Evolutionary conservation across 495 filamentous ascomycete genomes (phyloP).

Genomic region (Podospora appendiculata): DNA sequence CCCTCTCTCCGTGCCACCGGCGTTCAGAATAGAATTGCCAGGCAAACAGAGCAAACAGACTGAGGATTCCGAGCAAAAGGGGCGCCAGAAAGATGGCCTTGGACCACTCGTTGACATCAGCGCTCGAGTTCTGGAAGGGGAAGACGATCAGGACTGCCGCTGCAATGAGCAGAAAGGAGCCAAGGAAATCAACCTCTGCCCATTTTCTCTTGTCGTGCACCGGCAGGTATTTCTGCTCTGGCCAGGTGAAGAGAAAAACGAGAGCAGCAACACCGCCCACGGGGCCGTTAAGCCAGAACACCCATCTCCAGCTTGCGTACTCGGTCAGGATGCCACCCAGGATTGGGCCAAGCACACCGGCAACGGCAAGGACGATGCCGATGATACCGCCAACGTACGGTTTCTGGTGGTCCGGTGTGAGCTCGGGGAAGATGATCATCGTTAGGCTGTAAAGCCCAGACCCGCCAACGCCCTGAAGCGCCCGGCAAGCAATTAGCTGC

Average conservation of each 20-base stretch:
- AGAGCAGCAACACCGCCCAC: conserved; percentile 41
- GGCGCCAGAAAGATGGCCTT: conserved; percentile 36
- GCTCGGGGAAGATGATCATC: conserved; percentile 44
- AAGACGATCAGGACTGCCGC: conserved; percentile 51
- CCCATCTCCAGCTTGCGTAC: conserved; percentile 57
- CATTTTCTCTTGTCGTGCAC: conserved; percentile 26
- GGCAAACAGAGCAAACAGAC: conserved; percentile 32
- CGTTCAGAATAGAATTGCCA: conserved; percentile 32
- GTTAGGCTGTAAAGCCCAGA: conserved; percentile 41
- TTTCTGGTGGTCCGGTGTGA: conserved; percentile 32
- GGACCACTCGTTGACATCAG: conserved; percentile 29
- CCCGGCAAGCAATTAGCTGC: conserved; percentile 39
- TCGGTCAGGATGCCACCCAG: conserved; percentile 57
- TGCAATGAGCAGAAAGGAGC: conserved; percentile 46
- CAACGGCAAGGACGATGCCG: conserved; percentile 20
- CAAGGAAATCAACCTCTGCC: conserved; percentile 46
- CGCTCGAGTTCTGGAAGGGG: conserved; percentile 48
- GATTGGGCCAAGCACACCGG: conserved; percentile 48
- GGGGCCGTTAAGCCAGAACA: conserved; percentile 60
- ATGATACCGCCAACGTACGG: conserved; percentile 27
- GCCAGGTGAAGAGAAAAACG: conserved; percentile 41
- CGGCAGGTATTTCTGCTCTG: conserved; percentile 25
- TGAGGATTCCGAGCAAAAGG: conserved; percentile 30
- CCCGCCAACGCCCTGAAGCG: conserved; percentile 38
- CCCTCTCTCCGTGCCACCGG: conserved; percentile 9